phyloP scores from a whole-genome alignment of 371 early-diverging fungal species.

The Mucor velutinosus region DNA sequence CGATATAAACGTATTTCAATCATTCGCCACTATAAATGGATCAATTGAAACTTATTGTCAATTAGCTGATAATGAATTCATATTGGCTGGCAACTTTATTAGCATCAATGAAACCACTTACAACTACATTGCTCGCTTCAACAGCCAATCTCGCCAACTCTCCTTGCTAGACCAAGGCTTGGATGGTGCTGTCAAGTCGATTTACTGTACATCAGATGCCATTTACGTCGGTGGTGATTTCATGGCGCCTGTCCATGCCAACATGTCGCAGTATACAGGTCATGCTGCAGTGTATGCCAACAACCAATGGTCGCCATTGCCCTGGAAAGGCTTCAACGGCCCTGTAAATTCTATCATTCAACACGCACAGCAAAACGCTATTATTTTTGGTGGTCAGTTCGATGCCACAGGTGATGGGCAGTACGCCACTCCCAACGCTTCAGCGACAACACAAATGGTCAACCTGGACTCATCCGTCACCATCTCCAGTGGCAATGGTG shows the following conservation, averaged over 20 bases:
- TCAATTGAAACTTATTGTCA: constrained; percentile 15
- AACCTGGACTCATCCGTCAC: constrained; percentile 32
- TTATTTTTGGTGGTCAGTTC: constrained; percentile 50
- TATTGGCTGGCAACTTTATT: constrained; percentile 46
- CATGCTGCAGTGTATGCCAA: constrained; percentile 53
- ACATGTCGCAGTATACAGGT: constrained; percentile 37
- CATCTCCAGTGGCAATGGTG: constrained; percentile 51
- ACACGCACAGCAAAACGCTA: constrained; percentile 21
- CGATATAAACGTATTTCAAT: constrained; percentile 1
- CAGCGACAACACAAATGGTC: constrained; percentile 28
- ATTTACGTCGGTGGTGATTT: constrained; percentile 65
- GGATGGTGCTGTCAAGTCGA: constrained; percentile 64
- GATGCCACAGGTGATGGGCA: constrained; percentile 46
- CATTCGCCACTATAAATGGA: constrained; percentile 15
- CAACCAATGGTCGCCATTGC: constrained; percentile 50
- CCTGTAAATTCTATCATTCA: constrained; percentile 48
- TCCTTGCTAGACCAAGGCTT: constrained; percentile 62
- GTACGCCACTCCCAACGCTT: constrained; percentile 32
- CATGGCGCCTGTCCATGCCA: constrained; percentile 27
- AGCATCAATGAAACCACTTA: constrained; percentile 26
- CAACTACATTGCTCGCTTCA: constrained; percentile 58
- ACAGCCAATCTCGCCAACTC: constrained; percentile 43
- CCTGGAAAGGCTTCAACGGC: constrained; percentile 57
- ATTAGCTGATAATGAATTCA: constrained; percentile 14
- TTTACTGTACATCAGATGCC: constrained; percentile 52